Evolutionary conservation across 805 yeast genomes (phyloP), one percentile per base, ranked within the genome.

Genomic region (Ogataea corticis): DNA sequence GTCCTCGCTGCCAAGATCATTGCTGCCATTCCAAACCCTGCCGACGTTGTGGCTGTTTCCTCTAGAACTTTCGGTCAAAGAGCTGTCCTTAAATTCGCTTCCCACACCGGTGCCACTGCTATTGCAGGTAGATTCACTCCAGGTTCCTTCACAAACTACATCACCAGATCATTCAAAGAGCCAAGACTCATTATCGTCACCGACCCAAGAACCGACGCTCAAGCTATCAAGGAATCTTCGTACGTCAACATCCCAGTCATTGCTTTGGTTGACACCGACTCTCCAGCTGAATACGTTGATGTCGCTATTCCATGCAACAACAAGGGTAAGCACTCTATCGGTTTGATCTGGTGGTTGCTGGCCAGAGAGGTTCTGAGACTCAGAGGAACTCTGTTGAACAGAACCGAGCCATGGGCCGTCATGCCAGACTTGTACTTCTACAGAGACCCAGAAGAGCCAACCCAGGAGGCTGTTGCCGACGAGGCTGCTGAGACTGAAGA

Each of bases 91-190:
- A 94, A 94, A 83, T 94, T 86, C 72, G 97, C 99, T 72, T 88
- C 97, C 67, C 98, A 94, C 91, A 91, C 98, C 67, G 98, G 98
- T 77, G 97, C 99, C 65, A 92, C 98, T 65, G 91, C 99, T 73
- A 92, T 94, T 80, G 99, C 99, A 67, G 99, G 99, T 80, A 90
- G 99, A 83, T 94, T 94, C 87, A 94, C 99, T 68, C 99, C 99
- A 79, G 99, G 99, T 88, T 85, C 87, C 82, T 94, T 94, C 94
- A 94, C 99, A 75, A 94, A 94, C 83, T 94, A 94, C 83, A 94
- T 92, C 83, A 94, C 99, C 78, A 92, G 97, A 80, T 89, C 97
- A 66, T 94, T 94, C 97, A 94, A 92, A 82, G 99, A 94, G 83
- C 99, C 99, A 84, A 89, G 99, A 82, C 85, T 94, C 73, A 90